These are phyloP conservation scores for Neurospora terricola DNA, from an alignment of 495 filamentous ascomycete species.

Conservation along the genomic window DNA sequence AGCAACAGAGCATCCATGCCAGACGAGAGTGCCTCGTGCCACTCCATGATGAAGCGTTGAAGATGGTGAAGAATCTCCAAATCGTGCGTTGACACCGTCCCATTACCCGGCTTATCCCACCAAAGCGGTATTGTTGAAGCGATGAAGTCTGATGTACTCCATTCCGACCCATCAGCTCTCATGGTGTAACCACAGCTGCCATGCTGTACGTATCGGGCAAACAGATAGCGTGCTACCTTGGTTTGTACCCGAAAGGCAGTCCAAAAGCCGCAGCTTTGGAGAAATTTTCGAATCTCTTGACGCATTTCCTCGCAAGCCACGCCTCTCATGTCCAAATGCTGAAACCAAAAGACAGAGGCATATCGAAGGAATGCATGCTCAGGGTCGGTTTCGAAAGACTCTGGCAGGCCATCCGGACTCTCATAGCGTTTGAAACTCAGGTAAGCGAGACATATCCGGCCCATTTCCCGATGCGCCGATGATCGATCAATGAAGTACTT, in stretches of 20 bases:
- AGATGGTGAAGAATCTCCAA: not conserved
- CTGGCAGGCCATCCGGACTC: not conserved
- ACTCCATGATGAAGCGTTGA: constrained; percentile 2
- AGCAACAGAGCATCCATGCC: not conserved
- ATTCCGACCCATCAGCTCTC: not conserved
- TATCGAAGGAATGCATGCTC: constrained; percentile 2
- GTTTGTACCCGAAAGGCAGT: not conserved
- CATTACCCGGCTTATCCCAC: not conserved
- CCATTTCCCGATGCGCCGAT: not conserved
- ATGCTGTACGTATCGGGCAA: not conserved
- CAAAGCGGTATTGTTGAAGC: not conserved
- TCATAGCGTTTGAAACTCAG: not conserved
- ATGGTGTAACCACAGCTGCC: not conserved
- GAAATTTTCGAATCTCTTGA: not conserved
- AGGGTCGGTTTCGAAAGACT: not conserved
- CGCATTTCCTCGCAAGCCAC: not conserved
- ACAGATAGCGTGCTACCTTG: not conserved
- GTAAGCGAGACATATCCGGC: not conserved
- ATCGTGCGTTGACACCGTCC: not conserved
- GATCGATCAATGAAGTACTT: not conserved
- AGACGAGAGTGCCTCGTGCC: not conserved
- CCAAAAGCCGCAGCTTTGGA: not conserved
- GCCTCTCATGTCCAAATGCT: not conserved
- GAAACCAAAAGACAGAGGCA: constrained; percentile 2
- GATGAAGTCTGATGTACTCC: not conserved